phyloP scores from a whole-genome alignment of 2,329 filamentous ascomycete genomes.

The Botrytis pseudocinerea region DNA sequence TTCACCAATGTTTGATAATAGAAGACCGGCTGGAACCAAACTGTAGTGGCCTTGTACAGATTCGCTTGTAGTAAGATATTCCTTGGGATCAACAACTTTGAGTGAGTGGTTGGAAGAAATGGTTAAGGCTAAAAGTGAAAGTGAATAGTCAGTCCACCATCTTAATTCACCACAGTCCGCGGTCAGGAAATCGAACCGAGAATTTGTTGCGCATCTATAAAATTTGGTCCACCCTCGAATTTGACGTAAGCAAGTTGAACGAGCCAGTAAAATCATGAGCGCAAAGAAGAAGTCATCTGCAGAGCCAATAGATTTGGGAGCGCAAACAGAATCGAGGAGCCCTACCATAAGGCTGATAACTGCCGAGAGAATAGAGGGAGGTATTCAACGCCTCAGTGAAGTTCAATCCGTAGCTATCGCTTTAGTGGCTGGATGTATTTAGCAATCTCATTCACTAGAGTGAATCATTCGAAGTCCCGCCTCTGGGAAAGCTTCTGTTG shows the following conservation, averaged over 20 bases:
- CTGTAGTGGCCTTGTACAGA: no score
- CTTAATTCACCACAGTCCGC: not conserved
- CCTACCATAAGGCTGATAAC: not conserved
- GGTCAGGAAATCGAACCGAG: not conserved
- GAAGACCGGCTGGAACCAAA: accelerated
- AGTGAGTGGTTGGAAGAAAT: not conserved
- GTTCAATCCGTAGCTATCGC: accelerated
- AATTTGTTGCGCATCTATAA: not conserved
- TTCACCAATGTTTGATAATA: not conserved
- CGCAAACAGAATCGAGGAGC: not conserved
- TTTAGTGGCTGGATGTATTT: not conserved
- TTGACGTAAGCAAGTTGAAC: not conserved
- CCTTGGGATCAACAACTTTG: not conserved
- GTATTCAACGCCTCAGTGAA: not conserved
- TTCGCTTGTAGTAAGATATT: accelerated
- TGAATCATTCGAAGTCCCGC: not conserved
- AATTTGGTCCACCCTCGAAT: not conserved
- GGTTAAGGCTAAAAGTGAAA: not conserved
- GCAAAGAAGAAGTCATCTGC: not conserved
- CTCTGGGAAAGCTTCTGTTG: not conserved
- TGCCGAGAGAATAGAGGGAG: not conserved
- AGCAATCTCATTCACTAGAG: not conserved
- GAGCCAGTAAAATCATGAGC: not conserved
- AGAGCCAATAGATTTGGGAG: not conserved
- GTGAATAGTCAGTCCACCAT: not conserved